These are phyloP conservation scores for Friedmanniomyces simplex DNA, from an alignment of 495 filamentous ascomycete species.

Conservation along the genomic window DNA sequence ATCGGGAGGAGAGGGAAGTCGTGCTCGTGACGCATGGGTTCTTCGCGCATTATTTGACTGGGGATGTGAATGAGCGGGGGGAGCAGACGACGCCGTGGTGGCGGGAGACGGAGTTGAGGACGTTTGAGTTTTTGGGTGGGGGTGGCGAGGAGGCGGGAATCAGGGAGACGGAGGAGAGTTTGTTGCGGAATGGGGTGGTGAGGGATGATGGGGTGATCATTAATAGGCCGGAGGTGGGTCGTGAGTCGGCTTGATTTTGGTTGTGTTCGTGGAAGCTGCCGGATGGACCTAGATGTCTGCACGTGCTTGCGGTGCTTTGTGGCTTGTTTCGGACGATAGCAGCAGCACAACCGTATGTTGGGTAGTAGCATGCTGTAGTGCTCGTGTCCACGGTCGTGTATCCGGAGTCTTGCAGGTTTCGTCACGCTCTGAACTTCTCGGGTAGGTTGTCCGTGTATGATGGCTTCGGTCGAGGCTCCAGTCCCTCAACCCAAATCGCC, in stretches of 20 bases:
- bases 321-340: too few relatives aligned
- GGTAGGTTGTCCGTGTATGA: background rate
- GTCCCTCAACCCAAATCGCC: slow-evolving; percentile 13
- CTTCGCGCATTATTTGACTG: slow-evolving; percentile 14
- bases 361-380: too few relatives aligned
- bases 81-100: slow-evolving; percentile 18
- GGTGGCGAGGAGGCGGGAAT: slow-evolving; percentile 3
- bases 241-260: background rate
- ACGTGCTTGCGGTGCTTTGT: too few relatives aligned
- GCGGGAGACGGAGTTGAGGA: slow-evolving; percentile 13
- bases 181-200: background rate
- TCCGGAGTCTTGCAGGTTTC: too few relatives aligned
- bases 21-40: slow-evolving; percentile 17
- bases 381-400: too few relatives aligned
- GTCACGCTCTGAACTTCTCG: background rate
- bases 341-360: too few relatives aligned
- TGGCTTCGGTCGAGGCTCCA: background rate
- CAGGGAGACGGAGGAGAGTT: slow-evolving; percentile 8
- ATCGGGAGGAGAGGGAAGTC: slow-evolving; percentile 13
- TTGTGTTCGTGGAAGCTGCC: too few relatives aligned
- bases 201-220: background rate
- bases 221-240: background rate
- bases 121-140: slow-evolving; percentile 3
- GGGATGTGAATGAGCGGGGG: slow-evolving; percentile 9
- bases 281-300: too few relatives aligned